A percentile compares a stretch with the other conserved stretches of the same genome.
Evolutionary conservation across 352 stramenopile species (phyloP).

Genomic region (Globisporangium nunn): DNA sequence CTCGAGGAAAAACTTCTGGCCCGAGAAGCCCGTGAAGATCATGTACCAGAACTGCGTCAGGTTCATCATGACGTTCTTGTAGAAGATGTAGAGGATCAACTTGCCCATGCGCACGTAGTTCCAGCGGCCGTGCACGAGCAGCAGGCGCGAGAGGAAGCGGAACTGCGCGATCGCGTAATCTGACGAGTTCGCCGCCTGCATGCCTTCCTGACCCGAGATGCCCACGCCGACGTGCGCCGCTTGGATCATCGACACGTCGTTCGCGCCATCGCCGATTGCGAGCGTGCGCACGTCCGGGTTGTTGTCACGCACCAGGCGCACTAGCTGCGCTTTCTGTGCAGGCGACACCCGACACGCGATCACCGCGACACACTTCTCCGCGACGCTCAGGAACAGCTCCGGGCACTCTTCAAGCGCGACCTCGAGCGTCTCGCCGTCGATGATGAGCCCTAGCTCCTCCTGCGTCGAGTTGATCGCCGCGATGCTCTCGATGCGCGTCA

Average conservation of each 20-base stretch:
- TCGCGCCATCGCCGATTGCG: slow-evolving; percentile 92
- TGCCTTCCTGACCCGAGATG: slow-evolving; percentile 90
- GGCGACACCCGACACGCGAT: slow-evolving; percentile 92
- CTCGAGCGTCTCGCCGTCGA: slow-evolving; percentile 80
- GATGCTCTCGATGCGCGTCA: slow-evolving; percentile 68
- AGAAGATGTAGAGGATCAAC: slow-evolving; percentile 92
- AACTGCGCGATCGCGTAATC: slow-evolving; percentile 96
- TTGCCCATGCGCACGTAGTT: slow-evolving; percentile 93
- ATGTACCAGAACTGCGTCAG: slow-evolving; percentile 94
- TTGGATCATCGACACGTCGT: slow-evolving; percentile 97
- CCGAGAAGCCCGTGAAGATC: slow-evolving; percentile 85
- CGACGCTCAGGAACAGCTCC: slow-evolving; percentile 64
- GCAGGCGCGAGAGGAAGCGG: slow-evolving; percentile 84
- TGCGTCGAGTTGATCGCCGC: slow-evolving; percentile 30
- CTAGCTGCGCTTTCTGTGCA: slow-evolving; percentile 91
- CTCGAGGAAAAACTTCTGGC: slow-evolving; percentile 85
- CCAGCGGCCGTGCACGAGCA: slow-evolving; percentile 92
- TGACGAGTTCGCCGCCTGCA: slow-evolving; percentile 91
- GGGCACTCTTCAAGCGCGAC: slow-evolving; percentile 70
- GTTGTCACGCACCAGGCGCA: slow-evolving; percentile 88
- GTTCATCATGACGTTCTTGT: slow-evolving; percentile 95
- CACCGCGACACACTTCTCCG: slow-evolving; percentile 83
- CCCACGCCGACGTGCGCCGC: slow-evolving; percentile 89
- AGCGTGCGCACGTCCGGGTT: slow-evolving; percentile 80
- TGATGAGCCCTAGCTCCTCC: slow-evolving; percentile 57